Evolutionary conservation across 768 basidiomycete species (phyloP).

Genomic region (Obba rivulosa): DNA sequence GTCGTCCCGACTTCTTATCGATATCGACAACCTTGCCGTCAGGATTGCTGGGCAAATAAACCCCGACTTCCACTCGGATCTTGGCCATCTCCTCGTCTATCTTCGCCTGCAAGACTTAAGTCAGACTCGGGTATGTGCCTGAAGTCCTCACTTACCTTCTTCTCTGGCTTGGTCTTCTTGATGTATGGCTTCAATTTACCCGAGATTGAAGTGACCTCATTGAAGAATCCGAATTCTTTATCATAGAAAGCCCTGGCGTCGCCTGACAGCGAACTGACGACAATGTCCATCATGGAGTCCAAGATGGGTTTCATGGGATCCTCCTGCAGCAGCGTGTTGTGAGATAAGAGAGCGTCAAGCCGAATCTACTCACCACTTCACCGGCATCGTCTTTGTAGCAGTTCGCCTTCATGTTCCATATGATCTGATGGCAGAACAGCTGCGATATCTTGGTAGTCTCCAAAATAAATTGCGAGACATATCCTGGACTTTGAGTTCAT

Average conservation of each 20-base stretch:
- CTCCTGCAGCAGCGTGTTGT: constrained; percentile 43
- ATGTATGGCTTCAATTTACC: constrained; percentile 96
- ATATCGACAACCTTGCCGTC: constrained; percentile 97
- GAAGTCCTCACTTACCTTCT: constrained; percentile 59
- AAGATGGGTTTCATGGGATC: constrained; percentile 95
- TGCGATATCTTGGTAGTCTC: constrained; percentile 97
- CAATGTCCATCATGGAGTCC: constrained; percentile 76
- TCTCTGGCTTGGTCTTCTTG: constrained; percentile 92
- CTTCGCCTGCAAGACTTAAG: constrained; percentile 62
- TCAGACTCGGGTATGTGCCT: constrained; percentile 4
- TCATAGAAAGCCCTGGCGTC: constrained; percentile 87
- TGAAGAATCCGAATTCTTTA: constrained; percentile 93
- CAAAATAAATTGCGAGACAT: constrained; percentile 92
- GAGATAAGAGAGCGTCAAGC: neutral
- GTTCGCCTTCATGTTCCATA: constrained; percentile 99
- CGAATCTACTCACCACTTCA: constrained; percentile 57
- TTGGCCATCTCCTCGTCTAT: constrained; percentile 99
- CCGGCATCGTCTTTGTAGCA: constrained; percentile 88
- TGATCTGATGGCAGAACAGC: constrained; percentile 97
- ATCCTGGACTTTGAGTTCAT: constrained; percentile 46
- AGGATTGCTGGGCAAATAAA: constrained; percentile 96
- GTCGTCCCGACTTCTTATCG: constrained; percentile 93
- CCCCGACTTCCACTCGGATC: constrained; percentile 88
- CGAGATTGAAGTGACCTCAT: constrained; percentile 95
- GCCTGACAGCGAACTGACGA: constrained; percentile 84